Base-by-base conservation (phyloP, 2,329 filamentous ascomycete genomes). In the Diaporthe helianthi region DNA sequence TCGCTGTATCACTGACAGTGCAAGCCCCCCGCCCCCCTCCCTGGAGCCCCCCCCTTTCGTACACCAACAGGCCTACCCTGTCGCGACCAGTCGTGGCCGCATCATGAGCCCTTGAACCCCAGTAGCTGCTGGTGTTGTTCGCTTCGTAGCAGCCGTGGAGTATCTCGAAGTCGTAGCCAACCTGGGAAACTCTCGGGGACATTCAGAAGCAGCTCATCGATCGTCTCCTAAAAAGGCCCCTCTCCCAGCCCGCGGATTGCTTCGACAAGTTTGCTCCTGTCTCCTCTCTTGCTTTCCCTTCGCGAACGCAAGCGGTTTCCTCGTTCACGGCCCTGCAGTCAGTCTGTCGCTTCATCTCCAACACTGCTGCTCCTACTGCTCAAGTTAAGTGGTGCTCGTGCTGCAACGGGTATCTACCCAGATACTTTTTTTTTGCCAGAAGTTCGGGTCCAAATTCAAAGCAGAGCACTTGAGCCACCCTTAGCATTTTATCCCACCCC, bases 21-120 rank as follows among this genome's bases (percentile, higher is more conserved):
- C 69, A 65, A 65, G 65, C 58, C 61, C 58, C 61, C 71, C 73
- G 75, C 74, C 73, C 76, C 76, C 78, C 79, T 79, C n/a, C n/a
- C n/a, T n/a, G n/a, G n/a, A n/a, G n/a, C n/a, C n/a, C 74, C 73
- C 76, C 76, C 78, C 79, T 79, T 79, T 80, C 78, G 79, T 80
- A 78, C 76, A 69, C 68, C 69, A 69, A 52, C 70, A 60, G 54
- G 67, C 63, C 60, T 58, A 69, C 70, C 68, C 63, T 71, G 63
- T 68, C 60, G 55, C 67, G 55, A 31, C 64, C 58, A 64, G 38
- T 64, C 69, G 38, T 53, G 38, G 65, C 65, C 68, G 49, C 68
- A 55, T 70, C 65, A 67, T 70, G 44, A 67, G 60, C 53, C 53
- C 36, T 15, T 15, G 36, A 15, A 12, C 36, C 36, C n/a, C n/a